Evolutionary conservation across 495 filamentous ascomycete genomes (phyloP), one percentile per base, ranked within the genome.

Genomic region (Penicillium desertorum): DNA sequence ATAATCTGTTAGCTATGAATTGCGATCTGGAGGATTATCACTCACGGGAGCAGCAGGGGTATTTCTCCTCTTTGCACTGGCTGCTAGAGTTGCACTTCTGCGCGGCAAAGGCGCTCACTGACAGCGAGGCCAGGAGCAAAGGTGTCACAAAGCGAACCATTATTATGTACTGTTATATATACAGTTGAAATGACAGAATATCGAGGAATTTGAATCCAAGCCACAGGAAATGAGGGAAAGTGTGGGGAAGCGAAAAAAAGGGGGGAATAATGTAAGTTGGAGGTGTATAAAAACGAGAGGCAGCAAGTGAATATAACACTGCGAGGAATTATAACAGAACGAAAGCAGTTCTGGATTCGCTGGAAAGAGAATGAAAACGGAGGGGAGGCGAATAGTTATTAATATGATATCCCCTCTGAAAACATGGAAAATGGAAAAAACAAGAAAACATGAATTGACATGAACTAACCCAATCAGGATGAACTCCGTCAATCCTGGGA

Each of bases 41-140:
- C 88, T 79, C 80, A 97, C 92, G 88, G 50, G 92, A 96, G 72
- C 94, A 97, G 81, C 93, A 98, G 11, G 93, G 94, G 46, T 84
- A 55, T 14, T 20, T 79, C 49, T 81, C 75, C 54, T 83, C 66
- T 3, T 92, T 91, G 72, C 94, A 98, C 47, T 83, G 83, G 52
- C 81, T 82, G 59, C 80, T 76, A 34, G 64, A 71, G 62, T 73
- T 73, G 74, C 88, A 90, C 22, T 70, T 73, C 16, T 71, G 65
- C 19, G 65, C 65, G 14, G 69, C 74, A 56, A 65, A 67, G 14
- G 62, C 74, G 45, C 71, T 77, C 41, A 69, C 70, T 49, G 70
- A 72, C 61, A 74, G 61, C 12, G 73, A 61, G 54, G 70, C 74
- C 47, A 76, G 45, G 55, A 71, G 50, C 27, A 76, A 53, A 12